Base-by-base conservation (phyloP, 352 stramenopile genomes). In the Pythium guiyangense region DNA sequence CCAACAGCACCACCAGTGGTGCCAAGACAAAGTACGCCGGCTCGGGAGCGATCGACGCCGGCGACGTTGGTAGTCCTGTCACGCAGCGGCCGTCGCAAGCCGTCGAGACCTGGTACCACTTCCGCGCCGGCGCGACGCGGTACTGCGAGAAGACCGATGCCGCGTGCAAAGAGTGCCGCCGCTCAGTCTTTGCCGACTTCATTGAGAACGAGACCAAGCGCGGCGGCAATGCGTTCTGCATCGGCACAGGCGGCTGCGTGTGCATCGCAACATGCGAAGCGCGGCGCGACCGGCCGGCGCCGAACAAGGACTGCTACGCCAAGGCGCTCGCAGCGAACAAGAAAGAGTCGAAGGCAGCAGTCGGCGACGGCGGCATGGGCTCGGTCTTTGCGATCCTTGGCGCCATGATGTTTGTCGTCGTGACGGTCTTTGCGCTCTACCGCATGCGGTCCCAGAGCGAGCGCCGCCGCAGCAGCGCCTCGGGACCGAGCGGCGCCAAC, bases 401-500 rank as follows among this genome's bases (percentile, higher is more conserved):
- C 2, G 73, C 68, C 43, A 74, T 83, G 65, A 62, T 67, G 45
- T 74, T 83, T 49, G 74, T 79, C 6, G 66, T 79, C 6, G 63
- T 64, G 22, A 70, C 66, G 0, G 73, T 83, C 31, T 76, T 83
- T 35, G 73, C 73, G 35, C 77, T 83, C 56, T 83, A 79, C 53
- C 64, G 71, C 22, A 71, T 83, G 54, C 70, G 73, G 11, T 70
- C 64, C 35, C 51, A 59, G n/a, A 59, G 69, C 25, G 67, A 79
- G 53, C 46, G 31, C 11, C 31, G 59, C 4, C n/a, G 11, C 6
- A 25, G 40, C n/a, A n/a, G 15, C 12, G 54, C 29, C 11, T 11
- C 6, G 3, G 40, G 27, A 3, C 52, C 34, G 3, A 40, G 40
- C 10, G 27, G 31, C 22, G n/a, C n/a, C 0, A 31, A 39, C 48